Evolutionary conservation across 2,329 filamentous ascomycete species (phyloP).

Genomic region (Incumbomyces delicatus): DNA sequence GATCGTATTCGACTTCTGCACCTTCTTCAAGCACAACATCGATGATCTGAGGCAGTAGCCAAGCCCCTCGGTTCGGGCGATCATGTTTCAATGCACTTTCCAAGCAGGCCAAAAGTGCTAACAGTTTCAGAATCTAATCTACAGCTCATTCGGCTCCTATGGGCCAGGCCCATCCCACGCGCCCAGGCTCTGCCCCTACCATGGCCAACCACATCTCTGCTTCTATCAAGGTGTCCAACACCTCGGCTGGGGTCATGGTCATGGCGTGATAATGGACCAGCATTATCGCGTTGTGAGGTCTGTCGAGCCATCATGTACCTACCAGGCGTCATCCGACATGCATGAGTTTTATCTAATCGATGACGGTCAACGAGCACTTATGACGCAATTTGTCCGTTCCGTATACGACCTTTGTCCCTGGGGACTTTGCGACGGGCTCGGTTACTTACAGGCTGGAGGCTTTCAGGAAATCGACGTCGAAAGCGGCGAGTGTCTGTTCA

Average conservation of each 20-base stretch:
- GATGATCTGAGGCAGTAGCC: too few relatives aligned
- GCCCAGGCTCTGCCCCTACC: conserved; percentile 40
- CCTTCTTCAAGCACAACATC: too few relatives aligned
- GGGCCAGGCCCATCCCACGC: conserved; percentile 42
- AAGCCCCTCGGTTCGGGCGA: too few relatives aligned
- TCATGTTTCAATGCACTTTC: not conserved
- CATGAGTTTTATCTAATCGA: conserved; percentile 43
- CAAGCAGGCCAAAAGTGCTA: not conserved
- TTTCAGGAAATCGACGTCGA: conserved; percentile 46
- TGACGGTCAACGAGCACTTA: conserved; percentile 31
- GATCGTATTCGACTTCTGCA: too few relatives aligned
- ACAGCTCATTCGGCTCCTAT: conserved; percentile 39
- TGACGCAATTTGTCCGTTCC: conserved; percentile 35
- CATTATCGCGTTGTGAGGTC: conserved; percentile 41
- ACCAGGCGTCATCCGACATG: conserved; percentile 35
- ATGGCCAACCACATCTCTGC: conserved; percentile 40
- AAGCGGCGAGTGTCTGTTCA: conserved; percentile 46
- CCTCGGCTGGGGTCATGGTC: conserved; percentile 42
- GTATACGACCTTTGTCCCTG: conserved; percentile 41
- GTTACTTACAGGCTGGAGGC: conserved; percentile 43
- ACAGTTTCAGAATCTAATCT: conserved; percentile 36
- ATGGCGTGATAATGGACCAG: conserved; percentile 44
- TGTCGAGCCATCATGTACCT: conserved; percentile 29
- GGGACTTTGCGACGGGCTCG: conserved; percentile 32
- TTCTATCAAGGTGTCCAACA: conserved; percentile 44